Evolutionary conservation across 176 grass and related monocot genomes (phyloP), one percentile per base, ranked within the genome.

Genomic region (Aegilops speltoides): DNA sequence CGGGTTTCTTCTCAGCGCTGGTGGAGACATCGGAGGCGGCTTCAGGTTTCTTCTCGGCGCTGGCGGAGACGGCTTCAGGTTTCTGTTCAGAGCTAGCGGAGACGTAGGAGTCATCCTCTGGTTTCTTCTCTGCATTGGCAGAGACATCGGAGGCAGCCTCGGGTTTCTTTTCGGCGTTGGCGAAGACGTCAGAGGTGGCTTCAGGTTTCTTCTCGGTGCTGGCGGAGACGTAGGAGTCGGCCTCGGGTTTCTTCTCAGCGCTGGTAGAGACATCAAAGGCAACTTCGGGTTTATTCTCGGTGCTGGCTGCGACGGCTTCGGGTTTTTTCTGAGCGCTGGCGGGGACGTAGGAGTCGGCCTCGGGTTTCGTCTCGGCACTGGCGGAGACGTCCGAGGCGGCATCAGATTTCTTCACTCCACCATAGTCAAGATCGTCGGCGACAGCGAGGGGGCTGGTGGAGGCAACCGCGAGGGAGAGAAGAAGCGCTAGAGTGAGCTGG

Each of bases 391-490:
- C 40, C 0, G 71, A 16, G 71, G 40, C 13, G 3, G 38, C 37
- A 13, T 81, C 78, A 1, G 15, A 15, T 36, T 73, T 85, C 41
- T 86, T 75, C 16, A 65, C 73, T 50, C 37, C 11, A 4, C 15
- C 64, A 33, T 68, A 68, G 29, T 29, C 64, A 7, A 69, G 66
- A 19, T 69, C 66, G 16, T 54, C 50, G 6, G 50, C 50, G 16
- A 54, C 16, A 54, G 24, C 86, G 0, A 69, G 26, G 3, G 19
- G 20, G 7, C 63, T n/a, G 0, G 45, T 38, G 34, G 65, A 29
- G n/a, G 73, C 4, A 29, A 73, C 22, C 54, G 26, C 8, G 14
- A 91, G 22, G 48, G 86, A 33, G 10, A 89, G 41, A 36, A 89
- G 31, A 33, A 88, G 23, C 7, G 26, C 19, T 37, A 91, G 32